Conservation (phyloP, 805 yeast genomes). For the Hanseniaspora thailandica region DNA sequence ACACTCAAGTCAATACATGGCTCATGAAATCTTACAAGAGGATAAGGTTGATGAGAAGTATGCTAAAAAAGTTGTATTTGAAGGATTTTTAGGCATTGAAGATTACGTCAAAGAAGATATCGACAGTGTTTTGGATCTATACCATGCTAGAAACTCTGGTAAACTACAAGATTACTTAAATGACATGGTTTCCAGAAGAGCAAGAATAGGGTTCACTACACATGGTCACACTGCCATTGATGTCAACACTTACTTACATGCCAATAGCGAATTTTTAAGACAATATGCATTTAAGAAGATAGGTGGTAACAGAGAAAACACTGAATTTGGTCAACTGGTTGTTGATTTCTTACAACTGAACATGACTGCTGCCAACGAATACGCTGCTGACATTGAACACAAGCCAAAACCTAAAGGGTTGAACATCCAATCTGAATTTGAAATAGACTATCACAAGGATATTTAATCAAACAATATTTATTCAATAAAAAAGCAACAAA, state of each 20-base stretch:
- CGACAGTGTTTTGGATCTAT: constrained; percentile 30
- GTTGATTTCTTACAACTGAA: constrained; percentile 39
- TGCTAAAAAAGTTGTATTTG: constrained; percentile 43
- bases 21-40: constrained; percentile 31
- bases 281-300: constrained; percentile 35
- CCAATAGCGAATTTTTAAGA: constrained; percentile 42
- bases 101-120: constrained; percentile 50
- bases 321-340: constrained; percentile 69
- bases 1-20: constrained; percentile 67
- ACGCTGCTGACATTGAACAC: constrained; percentile 41
- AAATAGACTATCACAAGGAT: constrained; percentile 10
- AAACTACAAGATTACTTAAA: constrained; percentile 40
- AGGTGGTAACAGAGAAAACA: constrained; percentile 77
- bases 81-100: constrained; percentile 52
- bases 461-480: background rate
- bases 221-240: constrained; percentile 96
- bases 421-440: background rate
- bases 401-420: constrained; percentile 25
- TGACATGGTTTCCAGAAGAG: constrained; percentile 63
- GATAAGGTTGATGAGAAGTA: constrained; percentile 31
- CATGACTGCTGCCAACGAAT: constrained; percentile 38
- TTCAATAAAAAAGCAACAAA: background rate
- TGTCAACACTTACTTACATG: constrained; percentile 77
- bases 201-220: constrained; percentile 92
- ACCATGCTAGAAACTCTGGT: constrained; percentile 24